These are phyloP conservation scores for Quercus wislizeni DNA, from an alignment of 306 rosid species.

Conservation along the genomic window DNA sequence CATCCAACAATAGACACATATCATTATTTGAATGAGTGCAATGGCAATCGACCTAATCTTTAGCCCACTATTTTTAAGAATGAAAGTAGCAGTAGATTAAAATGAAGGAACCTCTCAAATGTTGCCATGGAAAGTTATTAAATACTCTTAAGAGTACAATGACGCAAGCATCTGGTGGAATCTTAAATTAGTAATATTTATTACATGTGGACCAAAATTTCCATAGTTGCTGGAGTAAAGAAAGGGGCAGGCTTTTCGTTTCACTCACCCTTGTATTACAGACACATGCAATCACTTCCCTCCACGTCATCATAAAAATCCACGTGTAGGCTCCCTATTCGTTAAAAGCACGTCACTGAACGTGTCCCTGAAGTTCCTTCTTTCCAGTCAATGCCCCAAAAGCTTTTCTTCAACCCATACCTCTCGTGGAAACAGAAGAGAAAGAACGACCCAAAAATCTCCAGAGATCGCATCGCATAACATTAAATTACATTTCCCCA, in stretches of 20 bases:
- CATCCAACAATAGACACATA: fast-evolving
- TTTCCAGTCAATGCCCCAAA: not conserved
- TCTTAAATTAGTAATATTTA: no score
- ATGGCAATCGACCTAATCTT: no score
- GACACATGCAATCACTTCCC: not conserved
- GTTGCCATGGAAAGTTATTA: fast-evolving
- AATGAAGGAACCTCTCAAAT: fast-evolving
- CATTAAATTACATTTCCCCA: no score
- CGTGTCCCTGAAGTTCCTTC: slow-evolving; percentile 22
- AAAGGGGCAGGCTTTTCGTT: not conserved
- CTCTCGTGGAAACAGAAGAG: not conserved
- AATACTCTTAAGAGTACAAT: fast-evolving
- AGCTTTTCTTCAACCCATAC: not conserved
- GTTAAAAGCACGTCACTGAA: slow-evolving; percentile 23
- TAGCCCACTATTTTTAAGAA: no score
- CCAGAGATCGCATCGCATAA: slow-evolving; percentile 4
- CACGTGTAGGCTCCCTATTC: slow-evolving; percentile 32
- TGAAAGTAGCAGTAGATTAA: no score
- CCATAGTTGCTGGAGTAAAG: not conserved
- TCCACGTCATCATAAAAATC: slow-evolving; percentile 8
- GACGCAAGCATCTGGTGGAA: fast-evolving
- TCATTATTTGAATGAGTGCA: fast-evolving
- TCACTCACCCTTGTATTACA: slow-evolving; percentile 22
- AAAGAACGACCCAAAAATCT: not conserved
- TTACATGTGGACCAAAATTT: no score